Evolutionary conservation across 345 rosid genomes (phyloP).

Genomic region (Rhizophora mangle): DNA sequence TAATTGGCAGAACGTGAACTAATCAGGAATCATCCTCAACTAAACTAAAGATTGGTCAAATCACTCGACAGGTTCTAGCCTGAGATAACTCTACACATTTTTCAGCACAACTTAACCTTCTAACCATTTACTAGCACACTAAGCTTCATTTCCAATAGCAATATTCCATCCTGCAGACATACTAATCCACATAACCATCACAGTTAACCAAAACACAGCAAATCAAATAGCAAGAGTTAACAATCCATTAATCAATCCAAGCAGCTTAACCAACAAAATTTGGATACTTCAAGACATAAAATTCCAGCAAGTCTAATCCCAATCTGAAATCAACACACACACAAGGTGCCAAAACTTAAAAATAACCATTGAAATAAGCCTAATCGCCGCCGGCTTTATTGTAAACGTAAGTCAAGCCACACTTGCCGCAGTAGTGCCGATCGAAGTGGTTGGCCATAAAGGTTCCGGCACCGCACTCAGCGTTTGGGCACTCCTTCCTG

Average conservation of each 20-base stretch:
- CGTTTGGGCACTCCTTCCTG: constrained; percentile 33
- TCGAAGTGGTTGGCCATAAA: constrained; percentile 35
- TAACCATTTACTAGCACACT: no score
- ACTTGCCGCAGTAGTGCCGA: constrained; percentile 35
- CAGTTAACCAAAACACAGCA: no score
- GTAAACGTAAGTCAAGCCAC: constrained; percentile 31
- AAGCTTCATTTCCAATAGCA: no score
- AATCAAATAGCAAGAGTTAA: background rate
- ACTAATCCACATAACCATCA: no score
- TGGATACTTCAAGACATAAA: background rate
- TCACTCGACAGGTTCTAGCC: no score
- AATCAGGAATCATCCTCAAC: no score
- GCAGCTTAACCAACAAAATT: constrained; percentile 8
- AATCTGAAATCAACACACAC: background rate
- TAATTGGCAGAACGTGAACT: no score
- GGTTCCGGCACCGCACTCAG: constrained; percentile 30
- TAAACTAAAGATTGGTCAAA: no score
- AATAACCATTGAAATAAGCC: background rate
- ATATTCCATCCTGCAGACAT: no score
- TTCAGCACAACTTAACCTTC: no score
- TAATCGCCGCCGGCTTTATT: constrained; percentile 29
- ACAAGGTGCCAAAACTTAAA: background rate
- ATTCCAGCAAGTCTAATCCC: background rate
- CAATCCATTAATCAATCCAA: background rate
- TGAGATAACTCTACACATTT: no score